Percentiles rank a stretch among this genome's conserved stretches.
Evolutionary conservation across 257 asterid genomes (phyloP).

Genomic region (Przewalskia tangutica): DNA sequence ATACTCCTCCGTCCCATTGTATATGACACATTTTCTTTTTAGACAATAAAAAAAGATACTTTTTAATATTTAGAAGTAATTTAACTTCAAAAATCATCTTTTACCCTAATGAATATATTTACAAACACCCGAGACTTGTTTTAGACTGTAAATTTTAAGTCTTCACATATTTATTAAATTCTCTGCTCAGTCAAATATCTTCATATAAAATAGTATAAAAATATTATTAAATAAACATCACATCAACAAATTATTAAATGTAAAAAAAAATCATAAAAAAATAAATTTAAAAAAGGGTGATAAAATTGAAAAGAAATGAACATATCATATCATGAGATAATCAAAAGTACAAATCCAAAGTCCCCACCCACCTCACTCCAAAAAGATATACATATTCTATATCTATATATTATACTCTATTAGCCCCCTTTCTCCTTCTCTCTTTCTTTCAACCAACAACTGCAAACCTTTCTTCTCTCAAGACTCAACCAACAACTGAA

Average conservation of each 20-base stretch:
- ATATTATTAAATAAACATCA: no score
- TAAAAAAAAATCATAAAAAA: background rate
- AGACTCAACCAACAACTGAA: conserved; percentile 1
- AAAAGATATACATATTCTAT: background rate
- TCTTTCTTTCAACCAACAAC: conserved; percentile 8
- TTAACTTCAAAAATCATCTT: no score
- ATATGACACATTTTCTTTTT: no score
- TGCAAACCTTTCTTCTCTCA: conserved; percentile 9
- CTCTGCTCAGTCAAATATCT: no score
- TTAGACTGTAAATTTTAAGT: no score
- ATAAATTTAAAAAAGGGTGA: background rate
- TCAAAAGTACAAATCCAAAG: background rate
- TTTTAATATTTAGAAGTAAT: no score
- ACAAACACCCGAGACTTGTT: no score
- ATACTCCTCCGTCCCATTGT: no score
- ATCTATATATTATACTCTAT: background rate
- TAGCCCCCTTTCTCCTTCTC: background rate
- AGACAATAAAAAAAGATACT: no score
- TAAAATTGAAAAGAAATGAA: background rate
- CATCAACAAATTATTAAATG: background rate
- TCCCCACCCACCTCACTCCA: background rate
- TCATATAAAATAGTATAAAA: no score
- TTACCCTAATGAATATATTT: no score
- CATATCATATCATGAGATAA: background rate
- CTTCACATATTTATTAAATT: no score